phyloP scores from a whole-genome alignment of 2,329 filamentous ascomycete species.

The Camillea tinctor region DNA sequence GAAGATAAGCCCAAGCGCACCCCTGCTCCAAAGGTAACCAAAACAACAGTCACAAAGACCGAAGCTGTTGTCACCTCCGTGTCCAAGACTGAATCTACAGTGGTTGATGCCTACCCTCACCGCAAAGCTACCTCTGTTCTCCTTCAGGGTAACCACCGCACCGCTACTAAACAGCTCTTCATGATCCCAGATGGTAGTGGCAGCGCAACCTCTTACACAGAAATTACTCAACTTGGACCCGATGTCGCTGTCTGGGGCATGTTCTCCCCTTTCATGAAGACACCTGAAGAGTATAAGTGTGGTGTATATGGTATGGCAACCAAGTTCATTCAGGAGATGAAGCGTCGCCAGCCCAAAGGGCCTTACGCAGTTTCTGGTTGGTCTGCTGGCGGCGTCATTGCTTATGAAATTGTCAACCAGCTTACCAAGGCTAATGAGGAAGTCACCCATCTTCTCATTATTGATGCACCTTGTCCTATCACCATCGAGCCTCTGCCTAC shows the following conservation, averaged over 20 bases:
- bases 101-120: constrained; percentile 46
- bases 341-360: constrained; percentile 65
- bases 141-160: constrained; percentile 52
- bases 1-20: constrained; percentile 40
- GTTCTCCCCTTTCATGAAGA: constrained; percentile 72
- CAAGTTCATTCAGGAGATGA: constrained; percentile 68
- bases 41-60: constrained; percentile 22
- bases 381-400: constrained; percentile 75
- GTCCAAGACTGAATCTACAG: constrained; percentile 36
- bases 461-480: constrained; percentile 66
- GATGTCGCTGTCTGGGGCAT: constrained; percentile 55
- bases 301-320: constrained; percentile 64
- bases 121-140: constrained; percentile 46
- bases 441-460: constrained; percentile 61
- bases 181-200: constrained; percentile 57
- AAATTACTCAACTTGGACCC: constrained; percentile 51
- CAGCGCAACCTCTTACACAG: constrained; percentile 66
- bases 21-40: constrained; percentile 30
- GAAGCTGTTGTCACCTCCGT: constrained; percentile 28
- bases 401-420: constrained; percentile 64
- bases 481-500: constrained; percentile 68
- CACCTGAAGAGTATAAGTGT: constrained; percentile 62
- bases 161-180: constrained; percentile 48
- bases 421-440: constrained; percentile 55
- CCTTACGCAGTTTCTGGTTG: constrained; percentile 70